Conservation (phyloP, 2,329 filamentous ascomycete species). For the Fonsecaea erecta region DNA sequence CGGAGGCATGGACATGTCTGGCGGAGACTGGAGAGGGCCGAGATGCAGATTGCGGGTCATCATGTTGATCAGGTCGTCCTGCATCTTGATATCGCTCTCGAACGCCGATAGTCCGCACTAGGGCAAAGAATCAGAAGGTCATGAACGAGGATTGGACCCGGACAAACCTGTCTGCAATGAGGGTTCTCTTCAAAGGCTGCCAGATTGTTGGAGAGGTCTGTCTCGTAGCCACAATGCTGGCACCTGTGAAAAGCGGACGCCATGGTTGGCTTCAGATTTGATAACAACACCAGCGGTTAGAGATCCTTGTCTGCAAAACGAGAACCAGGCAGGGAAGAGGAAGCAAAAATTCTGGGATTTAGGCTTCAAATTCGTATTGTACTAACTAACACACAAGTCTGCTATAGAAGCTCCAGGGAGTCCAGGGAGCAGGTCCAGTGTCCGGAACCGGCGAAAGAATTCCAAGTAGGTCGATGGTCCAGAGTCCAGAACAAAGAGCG, state of each 20-base stretch:
- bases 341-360: slow-evolving; percentile 37
- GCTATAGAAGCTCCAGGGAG: slow-evolving; percentile 36
- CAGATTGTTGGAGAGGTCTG: slow-evolving; percentile 44
- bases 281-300: slow-evolving; percentile 28
- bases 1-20: slow-evolving; percentile 41
- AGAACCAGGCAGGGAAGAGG: slow-evolving; percentile 31
- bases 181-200: slow-evolving; percentile 46
- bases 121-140: slow-evolving; percentile 34
- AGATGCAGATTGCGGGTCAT: slow-evolving; percentile 78
- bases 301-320: slow-evolving; percentile 32
- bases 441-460: slow-evolving; percentile 26
- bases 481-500: slow-evolving; percentile 27
- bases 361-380: slow-evolving; percentile 38
- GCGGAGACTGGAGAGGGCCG: slow-evolving; percentile 42
- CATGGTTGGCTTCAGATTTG: slow-evolving; percentile 39
- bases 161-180: slow-evolving; percentile 49
- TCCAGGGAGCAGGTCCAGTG: slow-evolving; percentile 17
- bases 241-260: slow-evolving; percentile 48
- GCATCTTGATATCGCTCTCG: slow-evolving; percentile 63
- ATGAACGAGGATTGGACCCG: slow-evolving; percentile 30
- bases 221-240: slow-evolving; percentile 46
- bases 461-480: slow-evolving; percentile 6
- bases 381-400: slow-evolving; percentile 37
- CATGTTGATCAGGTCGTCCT: slow-evolving; percentile 81
- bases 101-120: slow-evolving; percentile 50